Evolutionary conservation across 768 basidiomycete species (phyloP).

Genomic region (Hortiboletus flavorubellus): DNA sequence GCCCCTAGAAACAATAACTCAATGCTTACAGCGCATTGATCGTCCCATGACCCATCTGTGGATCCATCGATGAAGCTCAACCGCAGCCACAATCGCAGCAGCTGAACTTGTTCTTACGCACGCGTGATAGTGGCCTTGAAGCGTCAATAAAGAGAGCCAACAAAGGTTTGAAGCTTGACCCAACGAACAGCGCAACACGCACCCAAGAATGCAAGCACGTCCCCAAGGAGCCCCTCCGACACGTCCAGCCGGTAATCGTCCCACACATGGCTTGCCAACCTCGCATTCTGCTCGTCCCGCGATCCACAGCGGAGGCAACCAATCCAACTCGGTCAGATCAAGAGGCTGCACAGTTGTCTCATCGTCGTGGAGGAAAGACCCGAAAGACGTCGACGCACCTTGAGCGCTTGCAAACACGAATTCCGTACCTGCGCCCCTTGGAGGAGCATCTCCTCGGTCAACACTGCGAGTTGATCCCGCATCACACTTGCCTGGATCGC

Average conservation of each 20-base stretch:
- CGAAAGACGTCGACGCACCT: conserved; percentile 45
- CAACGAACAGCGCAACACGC: conserved; percentile 7
- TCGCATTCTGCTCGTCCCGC: conserved; percentile 83
- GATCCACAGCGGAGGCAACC: conserved; percentile 86
- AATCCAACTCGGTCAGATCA: conserved; percentile 92
- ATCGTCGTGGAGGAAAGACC: no score
- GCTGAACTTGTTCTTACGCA: conserved; percentile 78
- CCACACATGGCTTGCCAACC: conserved; percentile 81
- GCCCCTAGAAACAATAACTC: no score
- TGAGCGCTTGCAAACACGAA: conserved; percentile 83
- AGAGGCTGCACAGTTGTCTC: conserved; percentile 60
- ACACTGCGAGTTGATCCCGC: conserved; percentile 54
- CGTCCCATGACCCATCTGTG: conserved; percentile 47
- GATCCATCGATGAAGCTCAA: conserved; percentile 53
- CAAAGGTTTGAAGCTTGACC: no score
- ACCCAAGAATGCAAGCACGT: conserved; percentile 71
- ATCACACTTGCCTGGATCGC: conserved; percentile 68
- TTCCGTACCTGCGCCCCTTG: conserved; percentile 87
- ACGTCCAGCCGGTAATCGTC: conserved; percentile 95
- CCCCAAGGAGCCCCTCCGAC: conserved; percentile 54
- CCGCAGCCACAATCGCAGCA: conserved; percentile 70
- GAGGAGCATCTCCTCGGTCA: conserved; percentile 72
- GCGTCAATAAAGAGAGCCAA: no score
- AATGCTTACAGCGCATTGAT: conserved; percentile 58
- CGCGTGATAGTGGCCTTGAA: conserved; percentile 68